Base-by-base conservation (phyloP, 495 filamentous ascomycete species). In the Melanomma pulvis-pyrius region DNA sequence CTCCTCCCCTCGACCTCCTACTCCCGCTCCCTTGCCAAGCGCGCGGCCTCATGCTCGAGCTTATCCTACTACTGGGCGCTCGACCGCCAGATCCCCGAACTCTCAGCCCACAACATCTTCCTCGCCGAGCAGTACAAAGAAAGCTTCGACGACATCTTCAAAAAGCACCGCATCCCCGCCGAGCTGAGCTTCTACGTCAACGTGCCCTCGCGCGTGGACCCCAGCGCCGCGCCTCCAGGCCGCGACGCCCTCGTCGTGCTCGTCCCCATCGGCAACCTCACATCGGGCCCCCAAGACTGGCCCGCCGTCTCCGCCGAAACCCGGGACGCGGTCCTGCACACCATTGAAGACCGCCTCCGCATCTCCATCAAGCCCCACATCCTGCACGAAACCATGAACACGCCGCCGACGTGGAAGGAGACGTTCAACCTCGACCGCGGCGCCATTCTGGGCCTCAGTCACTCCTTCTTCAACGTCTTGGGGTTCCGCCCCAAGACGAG, bases 11-110 rank as follows among this genome's bases (percentile, higher is more conserved):
- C 67, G 6, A 75, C 79, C 7, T 69, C 68, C 0, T 83, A 84
- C 60, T 78, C 82, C 17, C 64, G 73, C 15, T 77, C 77, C 15
- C 79, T 90, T 6, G 65, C 77, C 26, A 76, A 78, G 51, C 75
- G 81, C 1, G 66, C 79, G 0, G 79, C 84, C 32, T 87, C 84
- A 8, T 91, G 88, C 76, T 87, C 84, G 71, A 87, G 84, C 41
- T 88, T 91, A 46, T 90, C 86, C 5, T 90, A 90, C 75, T 91
- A 89, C 77, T 91, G 88, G 88, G 80, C 82, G 21, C 79, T 91
- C 25, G 74, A 82, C 59, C 73, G 79, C 25, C 74, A 78, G 30
- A 72, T 90, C 1, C 83, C 85, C 0, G 79, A 85, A 65, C 77
- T 91, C 1, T 75, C 77, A n/a, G 82, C 85, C 9, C 88, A 91